phyloP scores from a whole-genome alignment of 148 eudicot species.

The Rhododendron molle region DNA sequence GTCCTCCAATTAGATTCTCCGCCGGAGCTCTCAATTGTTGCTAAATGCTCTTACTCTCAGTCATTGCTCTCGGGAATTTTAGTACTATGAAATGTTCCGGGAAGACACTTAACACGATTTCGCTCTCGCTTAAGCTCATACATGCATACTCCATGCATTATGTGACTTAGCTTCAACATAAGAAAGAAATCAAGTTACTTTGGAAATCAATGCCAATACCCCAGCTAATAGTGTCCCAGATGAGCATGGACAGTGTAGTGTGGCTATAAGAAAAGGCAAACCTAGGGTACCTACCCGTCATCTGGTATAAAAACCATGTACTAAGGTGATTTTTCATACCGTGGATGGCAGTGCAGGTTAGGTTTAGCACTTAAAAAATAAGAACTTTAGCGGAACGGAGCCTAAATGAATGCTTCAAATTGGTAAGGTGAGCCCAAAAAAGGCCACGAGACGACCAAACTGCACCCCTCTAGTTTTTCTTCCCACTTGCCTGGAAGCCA shows the following conservation, averaged over 20 bases:
- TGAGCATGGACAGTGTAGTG: background rate
- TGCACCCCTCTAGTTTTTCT: too few species aligned
- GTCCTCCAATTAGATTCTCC: background rate
- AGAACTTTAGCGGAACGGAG: too few species aligned
- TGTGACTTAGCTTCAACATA: background rate
- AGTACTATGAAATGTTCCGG: background rate
- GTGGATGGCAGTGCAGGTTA: too few species aligned
- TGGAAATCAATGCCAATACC: background rate
- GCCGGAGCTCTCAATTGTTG: background rate
- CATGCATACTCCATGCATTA: background rate
- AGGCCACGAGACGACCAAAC: too few species aligned
- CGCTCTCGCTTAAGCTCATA: background rate
- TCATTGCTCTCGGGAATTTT: background rate
- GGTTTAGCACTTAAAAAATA: too few species aligned
- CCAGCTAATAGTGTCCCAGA: background rate
- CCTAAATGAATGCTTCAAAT: too few species aligned
- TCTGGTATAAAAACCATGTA: too few species aligned
- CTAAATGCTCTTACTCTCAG: background rate
- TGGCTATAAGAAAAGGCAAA: background rate
- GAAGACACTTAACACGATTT: background rate
- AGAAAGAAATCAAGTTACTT: background rate
- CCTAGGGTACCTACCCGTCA: background rate
- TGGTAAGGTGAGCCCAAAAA: too few species aligned
- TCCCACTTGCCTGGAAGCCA: too few species aligned
- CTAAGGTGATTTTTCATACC: too few species aligned